Evolutionary conservation across 176 grass and related monocot species (phyloP), one percentile per base, ranked within the genome.

Genomic region (Musa beccarii): DNA sequence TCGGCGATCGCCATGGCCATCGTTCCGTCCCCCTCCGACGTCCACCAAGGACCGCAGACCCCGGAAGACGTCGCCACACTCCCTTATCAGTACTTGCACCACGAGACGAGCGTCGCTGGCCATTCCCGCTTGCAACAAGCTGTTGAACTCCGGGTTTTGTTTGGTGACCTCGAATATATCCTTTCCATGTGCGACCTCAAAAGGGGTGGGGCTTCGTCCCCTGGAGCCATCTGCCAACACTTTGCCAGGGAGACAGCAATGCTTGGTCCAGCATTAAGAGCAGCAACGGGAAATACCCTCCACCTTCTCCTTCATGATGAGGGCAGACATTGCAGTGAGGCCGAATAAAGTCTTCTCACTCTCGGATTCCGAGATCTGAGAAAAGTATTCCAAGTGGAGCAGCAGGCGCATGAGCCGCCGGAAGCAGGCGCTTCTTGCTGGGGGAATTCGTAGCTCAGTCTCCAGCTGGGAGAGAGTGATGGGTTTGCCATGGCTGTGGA

Each of bases 341-440:
- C 43, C 8, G 63, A 75, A 84, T 4, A 34, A 34, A 1, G 54
- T 1, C 8, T 57, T 68, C 20, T 68, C 59, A 0, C 14, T 19
- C 17, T 64, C 75, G 9, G 53, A 7, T 6, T 54, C 9, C 1
- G 22, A 1, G 4, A 13, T 20, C 12, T 56, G 11, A 8, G 61
- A 6, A 29, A 84, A 84, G 76, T 62, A 59, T 21, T 77, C 82
- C 2, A 59, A 52, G 20, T 55, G 49, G 9, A 63, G 53, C 15
- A 84, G 50, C 21, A 80, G 15, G 29, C 82, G 77, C 82, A 84
- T 79, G 51, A 84, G 49, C 3, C 82, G 68, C 51, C 78, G 69
- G 25, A 84, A 55, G 25, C 67, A 12, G 21, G 9, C 10, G 9
- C 8, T 49, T 52, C 66, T 74, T 12, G 59, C 16, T 0, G 76